Base-by-base conservation (phyloP, 2,329 filamentous ascomycete species). In the Capronia coronata region DNA sequence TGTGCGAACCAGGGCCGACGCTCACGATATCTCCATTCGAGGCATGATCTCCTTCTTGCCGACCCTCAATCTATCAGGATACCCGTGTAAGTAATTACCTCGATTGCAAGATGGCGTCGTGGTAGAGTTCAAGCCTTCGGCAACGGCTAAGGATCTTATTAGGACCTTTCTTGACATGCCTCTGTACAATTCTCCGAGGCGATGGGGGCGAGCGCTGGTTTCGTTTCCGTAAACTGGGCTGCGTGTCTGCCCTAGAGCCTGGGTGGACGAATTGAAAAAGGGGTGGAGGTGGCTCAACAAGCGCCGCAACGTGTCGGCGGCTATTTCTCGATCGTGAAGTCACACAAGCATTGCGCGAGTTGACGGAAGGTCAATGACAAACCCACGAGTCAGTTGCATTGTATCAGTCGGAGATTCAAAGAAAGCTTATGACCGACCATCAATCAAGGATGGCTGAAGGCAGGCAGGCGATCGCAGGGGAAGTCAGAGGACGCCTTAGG, bases 301-400 rank as follows among this genome's bases (percentile, higher is more conserved):
- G 54, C 54, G 54, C 54, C 51, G 45, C 42, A 54, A 49, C 22
- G 44, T 46, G 23, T 39, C 23, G 51, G 54, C 54, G 54, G 51
- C 51, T 56, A 56, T 51, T 52, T 48, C 42, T 38, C 30, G 16
- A 13, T 21, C 19, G 38, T 25, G 39, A 51, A 30, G 48, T 51
- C 54, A 53, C 44, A 23, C 16, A 22, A 43, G 19, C 1, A 48
- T 16, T 42, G 37, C 43, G 43, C 3, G 43, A 41, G 18, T 32
- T 21, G 27, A 41, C 47, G 29, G 18, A 43, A 35, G 35, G 16
- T n/a, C n/a, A n/a, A n/a, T n/a, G n/a, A n/a, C n/a, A n/a, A n/a
- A n/a, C n/a, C n/a, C n/a, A n/a, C n/a, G n/a, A n/a, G n/a, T n/a
- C n/a, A n/a, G n/a, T n/a, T n/a, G n/a, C n/a, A n/a, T n/a, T n/a